Conservation (phyloP, 2,329 filamentous ascomycete genomes). For the Didymella keratinophila region DNA sequence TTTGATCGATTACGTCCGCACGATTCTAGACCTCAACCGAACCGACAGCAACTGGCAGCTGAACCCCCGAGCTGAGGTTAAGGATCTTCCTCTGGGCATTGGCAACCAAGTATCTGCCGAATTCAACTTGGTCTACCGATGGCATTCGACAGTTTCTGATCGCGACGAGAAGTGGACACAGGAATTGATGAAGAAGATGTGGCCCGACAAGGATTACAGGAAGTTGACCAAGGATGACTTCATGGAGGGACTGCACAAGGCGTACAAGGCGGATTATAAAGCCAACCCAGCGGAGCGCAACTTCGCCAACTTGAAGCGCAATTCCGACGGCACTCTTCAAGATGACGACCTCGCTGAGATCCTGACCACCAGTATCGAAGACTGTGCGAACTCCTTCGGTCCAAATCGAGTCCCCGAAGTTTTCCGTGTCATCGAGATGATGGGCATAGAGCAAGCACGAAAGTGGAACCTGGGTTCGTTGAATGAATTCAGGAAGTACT, state of each 20-base stretch:
- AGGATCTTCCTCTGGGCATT: conserved; percentile 70
- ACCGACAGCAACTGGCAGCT: conserved; percentile 81
- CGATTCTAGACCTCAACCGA: conserved; percentile 67
- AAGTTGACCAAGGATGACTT: conserved; percentile 68
- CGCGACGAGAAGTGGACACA: conserved; percentile 84
- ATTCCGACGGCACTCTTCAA: conserved; percentile 71
- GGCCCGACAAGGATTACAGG: conserved; percentile 60
- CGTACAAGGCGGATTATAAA: conserved; percentile 66
- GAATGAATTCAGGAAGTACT: conserved; percentile 87
- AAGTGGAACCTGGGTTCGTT: conserved; percentile 79
- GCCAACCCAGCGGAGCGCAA: conserved; percentile 71
- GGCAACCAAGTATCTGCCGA: conserved; percentile 87
- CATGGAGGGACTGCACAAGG: conserved; percentile 67
- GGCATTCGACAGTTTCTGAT: conserved; percentile 80
- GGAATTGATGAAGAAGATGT: conserved; percentile 54
- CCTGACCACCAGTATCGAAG: conserved; percentile 73
- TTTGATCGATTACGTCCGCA: conserved; percentile 62
- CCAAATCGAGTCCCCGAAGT: conserved; percentile 75
- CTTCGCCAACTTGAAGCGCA: conserved; percentile 72
- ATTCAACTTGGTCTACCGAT: conserved; percentile 88
- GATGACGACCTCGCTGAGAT: conserved; percentile 81
- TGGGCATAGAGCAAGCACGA: conserved; percentile 79
- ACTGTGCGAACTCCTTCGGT: conserved; percentile 69
- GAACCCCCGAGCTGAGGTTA: conserved; percentile 75
- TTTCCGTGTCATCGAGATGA: conserved; percentile 78